These are phyloP conservation scores for Saccharomycopsis fibuligera DNA, from an alignment of 805 yeast genomes.

Conservation along the genomic window DNA sequence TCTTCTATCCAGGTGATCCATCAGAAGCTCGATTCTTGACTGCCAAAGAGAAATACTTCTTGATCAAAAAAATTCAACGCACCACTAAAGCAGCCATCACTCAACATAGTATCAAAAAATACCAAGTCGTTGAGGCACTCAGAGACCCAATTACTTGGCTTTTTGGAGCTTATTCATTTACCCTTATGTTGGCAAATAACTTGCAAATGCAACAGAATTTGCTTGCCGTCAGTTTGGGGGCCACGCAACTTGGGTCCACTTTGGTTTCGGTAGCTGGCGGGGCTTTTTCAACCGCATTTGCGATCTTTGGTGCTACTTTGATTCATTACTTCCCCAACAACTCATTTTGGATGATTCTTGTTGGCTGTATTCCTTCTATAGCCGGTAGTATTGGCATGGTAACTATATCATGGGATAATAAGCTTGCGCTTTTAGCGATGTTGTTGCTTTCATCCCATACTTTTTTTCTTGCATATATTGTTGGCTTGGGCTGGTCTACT, in stretches of 20 bases:
- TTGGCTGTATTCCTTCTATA: constrained; percentile 32
- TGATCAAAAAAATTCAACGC: constrained; percentile 38
- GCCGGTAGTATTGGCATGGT: constrained; percentile 37
- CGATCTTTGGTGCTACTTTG: constrained; percentile 29
- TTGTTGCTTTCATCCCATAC: constrained; percentile 35
- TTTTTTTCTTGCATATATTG: constrained; percentile 26
- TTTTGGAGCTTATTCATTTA: constrained; percentile 33
- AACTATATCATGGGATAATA: constrained; percentile 34
- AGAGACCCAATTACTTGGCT: constrained; percentile 44
- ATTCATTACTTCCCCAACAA: constrained; percentile 28
- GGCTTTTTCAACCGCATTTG: constrained; percentile 32
- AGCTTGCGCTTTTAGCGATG: constrained; percentile 35
- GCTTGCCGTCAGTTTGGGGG: constrained; percentile 34
- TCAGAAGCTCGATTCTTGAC: constrained; percentile 36
- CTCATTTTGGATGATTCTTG: constrained; percentile 28
- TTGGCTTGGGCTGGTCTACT: constrained; percentile 25
- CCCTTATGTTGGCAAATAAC: constrained; percentile 40
- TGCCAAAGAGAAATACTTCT: constrained; percentile 37
- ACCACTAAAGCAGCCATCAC: constrained; percentile 37
- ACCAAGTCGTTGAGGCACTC: constrained; percentile 42
- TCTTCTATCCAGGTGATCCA: constrained; percentile 44
- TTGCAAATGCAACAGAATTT: constrained; percentile 40
- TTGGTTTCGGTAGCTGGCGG: constrained; percentile 45
- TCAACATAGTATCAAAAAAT: constrained; percentile 39
- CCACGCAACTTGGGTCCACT: constrained; percentile 36